Evolutionary conservation across 495 filamentous ascomycete genomes (phyloP).

Genomic region (Penicillium paradoxum): DNA sequence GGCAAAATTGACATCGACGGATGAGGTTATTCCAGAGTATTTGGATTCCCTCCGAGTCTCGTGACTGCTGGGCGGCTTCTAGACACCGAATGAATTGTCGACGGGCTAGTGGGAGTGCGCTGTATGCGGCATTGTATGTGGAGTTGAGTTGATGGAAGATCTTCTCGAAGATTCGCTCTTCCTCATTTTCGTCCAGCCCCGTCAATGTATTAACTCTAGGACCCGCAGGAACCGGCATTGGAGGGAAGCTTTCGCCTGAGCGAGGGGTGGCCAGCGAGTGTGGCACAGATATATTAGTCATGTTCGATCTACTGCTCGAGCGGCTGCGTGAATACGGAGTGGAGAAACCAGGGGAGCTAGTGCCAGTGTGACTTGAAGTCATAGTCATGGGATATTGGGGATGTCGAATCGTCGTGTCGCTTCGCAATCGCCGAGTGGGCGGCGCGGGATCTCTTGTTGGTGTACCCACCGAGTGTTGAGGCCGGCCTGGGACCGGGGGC

Average conservation of each 20-base stretch:
- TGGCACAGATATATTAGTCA: constrained; percentile 43
- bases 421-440: constrained; percentile 50
- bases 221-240: constrained; percentile 41
- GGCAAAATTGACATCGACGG: constrained; percentile 56
- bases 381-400: constrained; percentile 34
- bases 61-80: constrained; percentile 42
- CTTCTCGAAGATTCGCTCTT: constrained; percentile 73
- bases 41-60: constrained; percentile 47
- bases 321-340: constrained; percentile 41
- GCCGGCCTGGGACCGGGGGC: constrained; percentile 18
- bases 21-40: constrained; percentile 67
- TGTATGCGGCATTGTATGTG: constrained; percentile 62
- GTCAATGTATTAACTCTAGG: constrained; percentile 50
- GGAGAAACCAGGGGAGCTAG: constrained; percentile 33
- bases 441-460: constrained; percentile 55
- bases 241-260: constrained; percentile 72
- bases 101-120: constrained; percentile 59
- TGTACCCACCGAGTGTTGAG: constrained; percentile 51
- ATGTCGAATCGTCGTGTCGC: constrained; percentile 59
- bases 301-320: constrained; percentile 48
- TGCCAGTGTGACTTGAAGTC: constrained; percentile 24
- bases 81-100: constrained; percentile 53
- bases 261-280: constrained; percentile 60
- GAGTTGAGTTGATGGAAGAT: constrained; percentile 69
- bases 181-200: constrained; percentile 59